Conservation (phyloP, 495 filamentous ascomycete genomes). For the Penicillium bialowiezense region DNA sequence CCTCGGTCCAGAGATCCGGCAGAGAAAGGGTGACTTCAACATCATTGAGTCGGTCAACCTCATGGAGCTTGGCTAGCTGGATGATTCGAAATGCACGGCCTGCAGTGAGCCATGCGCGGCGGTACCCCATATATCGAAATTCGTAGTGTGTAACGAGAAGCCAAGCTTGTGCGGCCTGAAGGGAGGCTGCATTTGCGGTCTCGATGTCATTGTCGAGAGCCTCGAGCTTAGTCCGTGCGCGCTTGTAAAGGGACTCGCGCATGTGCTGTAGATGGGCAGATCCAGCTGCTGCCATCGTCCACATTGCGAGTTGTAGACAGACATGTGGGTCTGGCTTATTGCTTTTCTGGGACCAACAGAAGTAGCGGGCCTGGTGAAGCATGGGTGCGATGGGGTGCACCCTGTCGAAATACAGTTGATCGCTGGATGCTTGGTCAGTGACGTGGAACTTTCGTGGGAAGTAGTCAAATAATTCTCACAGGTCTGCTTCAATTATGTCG, state of each 20-base stretch:
- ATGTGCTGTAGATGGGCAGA: slow-evolving; percentile 51
- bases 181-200: neutral
- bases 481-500: slow-evolving; percentile 6
- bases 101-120: slow-evolving; percentile 52
- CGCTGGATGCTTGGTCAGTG: slow-evolving; percentile 35
- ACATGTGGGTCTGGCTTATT: slow-evolving; percentile 29
- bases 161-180: slow-evolving; percentile 54
- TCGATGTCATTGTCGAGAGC: slow-evolving; percentile 11
- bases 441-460: neutral
- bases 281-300: slow-evolving; percentile 49
- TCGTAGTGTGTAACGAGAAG: slow-evolving; percentile 53
- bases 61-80: slow-evolving; percentile 47
- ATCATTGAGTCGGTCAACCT: slow-evolving; percentile 37
- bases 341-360: slow-evolving; percentile 30
- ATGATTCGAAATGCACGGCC: slow-evolving; percentile 53
- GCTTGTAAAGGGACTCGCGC: slow-evolving; percentile 44
- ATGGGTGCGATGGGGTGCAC: slow-evolving; percentile 55
- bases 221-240: slow-evolving; percentile 46
- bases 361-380: slow-evolving; percentile 46
- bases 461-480: neutral
- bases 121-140: slow-evolving; percentile 43
- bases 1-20: slow-evolving; percentile 24
- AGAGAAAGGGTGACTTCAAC: slow-evolving; percentile 5
- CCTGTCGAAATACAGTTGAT: slow-evolving; percentile 58
- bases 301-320: slow-evolving; percentile 56